phyloP scores from a whole-genome alignment of 805 yeast genomes.

The Pichia exigua region DNA sequence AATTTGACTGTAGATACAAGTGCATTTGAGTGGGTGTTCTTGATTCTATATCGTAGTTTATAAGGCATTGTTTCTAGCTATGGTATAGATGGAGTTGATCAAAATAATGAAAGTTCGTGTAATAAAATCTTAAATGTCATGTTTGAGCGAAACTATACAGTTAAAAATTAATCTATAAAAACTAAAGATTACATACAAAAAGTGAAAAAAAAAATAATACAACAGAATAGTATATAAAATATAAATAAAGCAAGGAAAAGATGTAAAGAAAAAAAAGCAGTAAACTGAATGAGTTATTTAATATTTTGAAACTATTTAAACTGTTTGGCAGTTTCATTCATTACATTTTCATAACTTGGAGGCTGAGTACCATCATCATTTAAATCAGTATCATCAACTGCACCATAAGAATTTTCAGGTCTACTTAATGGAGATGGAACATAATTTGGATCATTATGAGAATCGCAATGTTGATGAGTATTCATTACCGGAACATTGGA shows the following conservation, averaged over 20 bases:
- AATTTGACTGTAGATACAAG: conserved; percentile 42
- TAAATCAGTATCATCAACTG: background rate
- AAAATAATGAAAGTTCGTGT: too few relatives aligned
- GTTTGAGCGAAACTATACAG: background rate
- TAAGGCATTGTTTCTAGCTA: conserved; percentile 2
- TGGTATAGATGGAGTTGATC: background rate
- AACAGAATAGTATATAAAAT: background rate
- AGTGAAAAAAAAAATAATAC: too few relatives aligned
- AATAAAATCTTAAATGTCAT: too few relatives aligned
- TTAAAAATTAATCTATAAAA: background rate
- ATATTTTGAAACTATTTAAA: conserved; percentile 7
- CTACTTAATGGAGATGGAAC: conserved; percentile 4
- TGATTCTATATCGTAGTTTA: conserved; percentile 10
- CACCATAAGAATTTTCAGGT: conserved; percentile 3
- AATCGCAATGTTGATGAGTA: background rate
- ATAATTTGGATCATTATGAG: background rate
- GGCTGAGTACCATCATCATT: conserved; percentile 20
- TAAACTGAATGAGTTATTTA: background rate
- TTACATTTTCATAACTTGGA: conserved; percentile 31
- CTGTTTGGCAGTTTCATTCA: conserved; percentile 28
- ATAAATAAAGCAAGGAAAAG: background rate
- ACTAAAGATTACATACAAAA: background rate
- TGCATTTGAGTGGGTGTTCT: conserved; percentile 11
- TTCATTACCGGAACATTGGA: conserved; percentile 8
- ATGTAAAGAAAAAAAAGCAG: background rate